Evolutionary conservation across 202 grass and related monocot genomes (phyloP), one percentile per base, ranked within the genome.

Genomic region (Schoenoplectus triqueter): DNA sequence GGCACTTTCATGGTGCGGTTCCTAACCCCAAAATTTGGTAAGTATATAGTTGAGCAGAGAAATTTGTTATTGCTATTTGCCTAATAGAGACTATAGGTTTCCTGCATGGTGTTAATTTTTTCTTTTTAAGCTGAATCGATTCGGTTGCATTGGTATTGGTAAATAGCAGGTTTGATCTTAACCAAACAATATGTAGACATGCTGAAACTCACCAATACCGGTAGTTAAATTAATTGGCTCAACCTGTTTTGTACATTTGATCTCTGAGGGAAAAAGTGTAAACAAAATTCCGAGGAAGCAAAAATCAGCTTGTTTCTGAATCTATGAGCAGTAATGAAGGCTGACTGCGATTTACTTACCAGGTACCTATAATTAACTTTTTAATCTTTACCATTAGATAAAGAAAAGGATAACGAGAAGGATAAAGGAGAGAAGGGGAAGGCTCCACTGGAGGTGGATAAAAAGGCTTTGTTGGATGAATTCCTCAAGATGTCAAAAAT

Each of bases 401-500:
- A 80, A 81, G 75, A 65, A 45, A 78, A 65, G 70, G 95, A 99
- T 60, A 91, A 94, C 71, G 78, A 73, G 21, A 96, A 95, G 88
- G 45, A 86, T 74, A 87, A 88, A 64, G 75, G 75, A 55, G 82
- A 82, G 69, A 66, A 46, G 31, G 79, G 77, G 66, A 75, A 73
- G 20, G 81, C 45, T 39, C 31, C 39, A 8, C 10, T 76, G 3
- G 88, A 78, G 74, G 61, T 92, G 9, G 91, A 95, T 21, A 67
- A 59, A 0, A 92, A 90, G 69, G 67, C 19, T 68, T 72, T 99
- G 84, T 89, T 91, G 84, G 83, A 46, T 15, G 89, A 93, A 20
- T 99, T 99, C 62, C 97, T 96, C 85, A 94, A 90, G 89, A 91
- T 94, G 79, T 84, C 90, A 72, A 99, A 91, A 86, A 22, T 84